Evolutionary conservation across 2,329 filamentous ascomycete genomes (phyloP), one percentile per base, ranked within the genome.

Genomic region (Arthroderma sp.): DNA sequence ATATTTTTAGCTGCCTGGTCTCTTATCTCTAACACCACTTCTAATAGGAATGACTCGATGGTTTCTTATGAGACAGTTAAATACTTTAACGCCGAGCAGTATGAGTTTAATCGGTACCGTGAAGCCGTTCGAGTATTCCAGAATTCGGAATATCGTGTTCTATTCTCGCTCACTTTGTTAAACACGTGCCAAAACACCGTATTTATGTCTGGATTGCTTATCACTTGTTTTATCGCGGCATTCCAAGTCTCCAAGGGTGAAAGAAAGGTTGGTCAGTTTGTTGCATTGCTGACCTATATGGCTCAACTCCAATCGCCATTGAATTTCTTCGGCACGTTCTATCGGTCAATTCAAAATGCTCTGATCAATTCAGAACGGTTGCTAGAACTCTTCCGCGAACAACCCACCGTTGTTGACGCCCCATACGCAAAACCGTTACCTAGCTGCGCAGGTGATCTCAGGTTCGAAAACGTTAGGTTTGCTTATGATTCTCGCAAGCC

Each of bases 351-450:
- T 4, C 91, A 96, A 65, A 91, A 88, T 54, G 85, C 89, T 43
- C 85, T 98, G 82, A 96, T 98, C 58, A 95, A 93, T 47, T 88
- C 89, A 4, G 91, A 98, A 70, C 81, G 91, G 11, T 81, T 98
- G 61, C 69, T 98, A 44, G 91, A 96, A 64, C 71, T 98, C 11
- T 96, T 98, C 76, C 94, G 94, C 64, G 91, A 96, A 57, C 80
- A 86, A 55, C 89, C 91, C 0, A 94, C 86, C 0, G 89, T 98
- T 29, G 73, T 89, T 5, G 91, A 98, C 61, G 73, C 73, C 10
- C 78, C 81, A 0, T 69, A 73, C 44, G 85, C 82, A 1, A 64
- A 69, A 39, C 68, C 74, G 0, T 65, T 96, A 48, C 64, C 71
- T 15, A 67, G 72, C 3, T 95, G 88, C 63, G 71, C 78, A 47